phyloP scores from a whole-genome alignment of 768 basidiomycete genomes.

The Boletellus sp. region DNA sequence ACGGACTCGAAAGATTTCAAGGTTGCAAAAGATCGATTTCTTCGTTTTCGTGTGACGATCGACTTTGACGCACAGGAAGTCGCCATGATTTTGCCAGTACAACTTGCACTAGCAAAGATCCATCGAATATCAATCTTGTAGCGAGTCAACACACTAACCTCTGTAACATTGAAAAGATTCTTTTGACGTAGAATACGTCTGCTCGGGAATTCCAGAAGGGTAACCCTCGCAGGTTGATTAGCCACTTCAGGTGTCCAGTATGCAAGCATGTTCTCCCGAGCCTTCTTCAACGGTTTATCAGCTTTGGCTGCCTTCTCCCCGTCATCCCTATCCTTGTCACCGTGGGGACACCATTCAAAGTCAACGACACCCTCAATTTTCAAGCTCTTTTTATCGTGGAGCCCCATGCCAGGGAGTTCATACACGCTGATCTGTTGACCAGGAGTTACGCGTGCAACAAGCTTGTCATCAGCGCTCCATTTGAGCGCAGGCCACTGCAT shows the following conservation, averaged over 20 bases:
- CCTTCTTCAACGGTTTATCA: slow-evolving; percentile 55
- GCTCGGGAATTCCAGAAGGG: slow-evolving; percentile 85
- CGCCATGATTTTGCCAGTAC: slow-evolving; percentile 97
- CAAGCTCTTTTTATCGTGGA: slow-evolving; percentile 93
- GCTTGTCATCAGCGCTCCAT: slow-evolving; percentile 97
- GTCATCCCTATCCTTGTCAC: slow-evolving; percentile 84
- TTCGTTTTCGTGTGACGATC: slow-evolving; percentile 98
- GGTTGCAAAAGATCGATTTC: slow-evolving; percentile 96
- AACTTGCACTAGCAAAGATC: slow-evolving; percentile 75
- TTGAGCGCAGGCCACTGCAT: slow-evolving; percentile 95
- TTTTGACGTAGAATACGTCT: slow-evolving; percentile 84
- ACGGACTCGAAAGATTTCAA: slow-evolving; percentile 95
- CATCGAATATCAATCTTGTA: slow-evolving; percentile 1
- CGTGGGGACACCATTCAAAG: slow-evolving; percentile 97
- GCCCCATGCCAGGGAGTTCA: slow-evolving; percentile 89
- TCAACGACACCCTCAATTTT: slow-evolving; percentile 97
- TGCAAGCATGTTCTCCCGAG: slow-evolving; percentile 86
- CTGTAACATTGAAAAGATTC: slow-evolving; percentile 96
- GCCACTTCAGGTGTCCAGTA: slow-evolving; percentile 97
- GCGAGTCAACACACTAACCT: slow-evolving; percentile 51
- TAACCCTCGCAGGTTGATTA: slow-evolving; percentile 96
- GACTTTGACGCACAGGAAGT: slow-evolving; percentile 98
- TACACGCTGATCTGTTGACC: slow-evolving; percentile 95
- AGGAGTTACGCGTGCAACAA: slow-evolving; percentile 82
- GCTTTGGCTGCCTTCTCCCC: slow-evolving; percentile 40